A percentile compares a stretch with the other conserved stretches of the same genome.
phyloP scores from a whole-genome alignment of 2,329 filamentous ascomycete genomes.

The Keithomyces neogunnii region DNA sequence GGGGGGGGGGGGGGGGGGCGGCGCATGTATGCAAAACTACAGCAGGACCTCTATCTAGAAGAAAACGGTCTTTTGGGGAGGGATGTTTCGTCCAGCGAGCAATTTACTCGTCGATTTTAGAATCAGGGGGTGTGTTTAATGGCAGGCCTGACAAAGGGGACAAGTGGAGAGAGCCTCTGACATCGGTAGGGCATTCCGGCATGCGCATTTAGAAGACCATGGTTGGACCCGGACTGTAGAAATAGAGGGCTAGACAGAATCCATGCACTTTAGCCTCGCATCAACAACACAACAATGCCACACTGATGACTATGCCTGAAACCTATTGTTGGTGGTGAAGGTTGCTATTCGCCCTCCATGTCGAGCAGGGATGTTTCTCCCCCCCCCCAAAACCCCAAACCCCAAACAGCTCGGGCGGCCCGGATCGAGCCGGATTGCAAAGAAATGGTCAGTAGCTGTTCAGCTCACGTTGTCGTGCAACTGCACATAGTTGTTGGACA shows the following conservation, averaged over 20 bases:
- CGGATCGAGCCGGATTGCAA: not conserved
- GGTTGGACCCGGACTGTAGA: not conserved
- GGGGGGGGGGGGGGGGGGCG: not conserved
- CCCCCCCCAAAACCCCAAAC: not conserved
- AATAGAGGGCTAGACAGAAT: not conserved
- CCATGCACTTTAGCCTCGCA: not conserved
- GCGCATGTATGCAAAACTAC: not conserved
- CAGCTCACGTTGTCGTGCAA: conserved; percentile 2
- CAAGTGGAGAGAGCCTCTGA: too few relatives aligned
- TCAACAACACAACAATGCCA: not conserved
- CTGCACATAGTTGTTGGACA: not conserved
- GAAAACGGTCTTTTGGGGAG: not conserved
- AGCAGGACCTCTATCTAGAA: not conserved
- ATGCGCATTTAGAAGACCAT: not conserved
- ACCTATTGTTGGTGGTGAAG: not conserved
- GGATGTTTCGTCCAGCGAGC: not conserved
- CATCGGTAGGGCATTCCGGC: too few relatives aligned
- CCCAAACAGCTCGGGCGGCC: not conserved
- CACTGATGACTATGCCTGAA: not conserved
- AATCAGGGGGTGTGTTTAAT: not conserved
- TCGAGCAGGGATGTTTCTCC: not conserved
- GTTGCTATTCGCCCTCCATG: not conserved
- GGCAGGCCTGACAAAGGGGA: too few relatives aligned
- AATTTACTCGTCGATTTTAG: not conserved
- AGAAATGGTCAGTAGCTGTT: not conserved